Evolutionary conservation across 352 stramenopile genomes (phyloP).

Genomic region (Phytophthora boehmeriae): DNA sequence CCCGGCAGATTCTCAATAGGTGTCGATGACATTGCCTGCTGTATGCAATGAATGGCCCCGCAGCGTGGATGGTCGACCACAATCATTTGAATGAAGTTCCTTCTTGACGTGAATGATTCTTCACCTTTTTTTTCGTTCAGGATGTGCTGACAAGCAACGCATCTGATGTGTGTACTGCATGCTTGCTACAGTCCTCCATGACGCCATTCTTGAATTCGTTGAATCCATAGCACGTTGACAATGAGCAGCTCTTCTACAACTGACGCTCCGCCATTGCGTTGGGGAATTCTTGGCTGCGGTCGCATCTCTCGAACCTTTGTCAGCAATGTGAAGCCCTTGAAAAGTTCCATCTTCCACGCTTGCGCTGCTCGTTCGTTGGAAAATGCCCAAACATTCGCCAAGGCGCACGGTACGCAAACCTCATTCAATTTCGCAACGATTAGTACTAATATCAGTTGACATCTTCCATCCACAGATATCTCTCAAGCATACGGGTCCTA

Average conservation of each 20-base stretch:
- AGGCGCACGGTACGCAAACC: constrained; percentile 22
- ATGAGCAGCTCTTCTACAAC: constrained; percentile 3
- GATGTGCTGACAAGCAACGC: background rate
- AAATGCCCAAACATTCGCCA: constrained; percentile 27
- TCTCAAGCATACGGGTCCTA: constrained; percentile 74
- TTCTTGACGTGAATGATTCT: background rate
- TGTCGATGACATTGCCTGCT: too few species aligned
- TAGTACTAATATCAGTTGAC: background rate
- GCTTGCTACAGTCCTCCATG: too few species aligned
- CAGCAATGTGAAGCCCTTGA: constrained; percentile 42
- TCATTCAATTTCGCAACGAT: background rate
- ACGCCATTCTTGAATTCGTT: constrained; percentile 1
- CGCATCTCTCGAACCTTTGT: constrained; percentile 66
- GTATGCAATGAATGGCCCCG: too few species aligned
- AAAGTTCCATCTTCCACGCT: constrained; percentile 33
- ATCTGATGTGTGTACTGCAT: too few species aligned
- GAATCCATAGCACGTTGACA: background rate
- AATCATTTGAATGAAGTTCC: background rate
- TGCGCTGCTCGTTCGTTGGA: constrained; percentile 13
- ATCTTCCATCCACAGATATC: constrained; percentile 24
- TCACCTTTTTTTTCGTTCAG: background rate
- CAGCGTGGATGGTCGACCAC: constrained; percentile 1
- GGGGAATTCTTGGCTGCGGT: constrained; percentile 69
- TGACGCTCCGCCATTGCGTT: constrained; percentile 38
- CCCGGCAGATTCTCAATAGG: constrained; percentile 19